Conservation (phyloP, 306 rosid species). For the Cyamopsis tetragonoloba region DNA sequence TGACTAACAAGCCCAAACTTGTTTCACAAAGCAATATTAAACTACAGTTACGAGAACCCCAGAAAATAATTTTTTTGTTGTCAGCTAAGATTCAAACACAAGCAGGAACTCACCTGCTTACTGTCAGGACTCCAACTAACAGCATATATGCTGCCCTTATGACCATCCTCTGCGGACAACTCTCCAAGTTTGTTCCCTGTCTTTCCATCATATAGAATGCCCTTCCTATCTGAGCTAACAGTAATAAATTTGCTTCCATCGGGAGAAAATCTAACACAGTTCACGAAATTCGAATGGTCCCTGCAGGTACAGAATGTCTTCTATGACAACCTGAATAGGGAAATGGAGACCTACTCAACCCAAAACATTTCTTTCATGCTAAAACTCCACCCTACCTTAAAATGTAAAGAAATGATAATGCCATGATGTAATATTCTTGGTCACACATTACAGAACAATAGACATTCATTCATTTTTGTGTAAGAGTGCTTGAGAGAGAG, state of each 20-base stretch:
- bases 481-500: neutral
- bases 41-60: too few species aligned
- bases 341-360: conserved; percentile 38
- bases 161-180: conserved; percentile 74
- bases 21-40: neutral
- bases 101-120: conserved; percentile 53
- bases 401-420: conserved; percentile 2
- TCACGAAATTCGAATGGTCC: conserved; percentile 92
- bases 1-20: conserved; percentile 1
- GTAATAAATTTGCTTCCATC: conserved; percentile 89
- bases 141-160: conserved; percentile 93
- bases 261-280: conserved; percentile 86
- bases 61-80: too few species aligned
- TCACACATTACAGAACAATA: neutral
- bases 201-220: conserved; percentile 74
- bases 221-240: conserved; percentile 92
- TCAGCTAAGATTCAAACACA: conserved; percentile 6
- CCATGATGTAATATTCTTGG: neutral
- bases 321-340: conserved; percentile 41
- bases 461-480: neutral
- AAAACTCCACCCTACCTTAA: conserved; percentile 3
- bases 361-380: conserved; percentile 20
- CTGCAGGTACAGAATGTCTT: conserved; percentile 55
- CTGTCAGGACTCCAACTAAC: conserved; percentile 96
- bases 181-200: conserved; percentile 82